These are phyloP conservation scores for Pichia gijzeniarum DNA, from an alignment of 805 yeast species.

Conservation along the genomic window DNA sequence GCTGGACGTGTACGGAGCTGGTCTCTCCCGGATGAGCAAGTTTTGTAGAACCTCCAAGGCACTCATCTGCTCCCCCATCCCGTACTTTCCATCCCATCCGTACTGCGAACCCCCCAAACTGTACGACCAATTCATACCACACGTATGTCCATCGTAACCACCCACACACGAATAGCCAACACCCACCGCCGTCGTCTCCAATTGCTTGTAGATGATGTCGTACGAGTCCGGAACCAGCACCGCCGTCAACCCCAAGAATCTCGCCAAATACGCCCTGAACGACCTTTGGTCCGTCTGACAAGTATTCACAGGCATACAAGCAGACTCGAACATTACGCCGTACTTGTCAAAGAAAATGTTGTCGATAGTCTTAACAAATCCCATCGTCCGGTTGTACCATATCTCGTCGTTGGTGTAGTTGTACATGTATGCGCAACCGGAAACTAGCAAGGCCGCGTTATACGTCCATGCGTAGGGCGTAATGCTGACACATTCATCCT, in stretches of 20 bases:
- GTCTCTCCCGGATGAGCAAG: conserved; percentile 37
- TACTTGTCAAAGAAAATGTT: conserved; percentile 42
- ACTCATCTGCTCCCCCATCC: conserved; percentile 74
- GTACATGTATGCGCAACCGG: conserved; percentile 78
- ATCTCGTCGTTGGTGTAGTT: conserved; percentile 57
- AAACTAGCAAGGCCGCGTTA: conserved; percentile 71
- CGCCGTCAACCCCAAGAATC: conserved; percentile 72
- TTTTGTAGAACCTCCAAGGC: conserved; percentile 61
- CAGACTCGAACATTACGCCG: conserved; percentile 67
- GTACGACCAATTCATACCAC: conserved; percentile 63
- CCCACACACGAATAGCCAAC: conserved; percentile 71
- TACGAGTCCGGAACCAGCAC: conserved; percentile 56
- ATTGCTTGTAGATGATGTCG: conserved; percentile 31
- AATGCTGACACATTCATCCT: conserved; percentile 53
- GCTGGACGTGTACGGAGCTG: conserved; percentile 44
- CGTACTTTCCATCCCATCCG: conserved; percentile 63
- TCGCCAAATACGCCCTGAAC: conserved; percentile 78
- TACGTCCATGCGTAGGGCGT: conserved; percentile 74
- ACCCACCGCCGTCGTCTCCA: conserved; percentile 50
- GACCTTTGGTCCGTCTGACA: conserved; percentile 88
- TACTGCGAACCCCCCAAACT: too few relatives aligned
- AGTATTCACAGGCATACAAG: conserved; percentile 59
- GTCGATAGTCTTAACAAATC: conserved; percentile 47
- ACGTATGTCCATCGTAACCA: conserved; percentile 68
- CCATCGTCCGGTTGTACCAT: conserved; percentile 61